Evolutionary conservation across 2,329 filamentous ascomycete genomes (phyloP).

Genomic region (Fusarium virguliforme): DNA sequence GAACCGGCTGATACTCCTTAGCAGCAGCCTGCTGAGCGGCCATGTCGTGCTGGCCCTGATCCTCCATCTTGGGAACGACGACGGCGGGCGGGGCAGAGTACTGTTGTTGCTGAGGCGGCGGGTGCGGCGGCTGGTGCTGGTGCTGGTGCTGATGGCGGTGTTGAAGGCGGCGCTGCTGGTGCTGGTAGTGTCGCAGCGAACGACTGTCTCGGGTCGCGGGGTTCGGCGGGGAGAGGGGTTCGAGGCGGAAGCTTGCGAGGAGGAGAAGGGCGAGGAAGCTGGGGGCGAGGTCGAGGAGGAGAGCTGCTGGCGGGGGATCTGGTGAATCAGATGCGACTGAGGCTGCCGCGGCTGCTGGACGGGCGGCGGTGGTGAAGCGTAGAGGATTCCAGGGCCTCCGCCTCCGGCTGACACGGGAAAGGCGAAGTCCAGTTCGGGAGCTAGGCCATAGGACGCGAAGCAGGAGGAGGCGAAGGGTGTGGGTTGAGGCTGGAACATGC

Average conservation of each 20-base stretch:
- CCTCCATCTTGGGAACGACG: slow-evolving; percentile 54
- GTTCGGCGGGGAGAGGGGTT: slow-evolving; percentile 40
- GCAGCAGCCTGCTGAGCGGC: slow-evolving; percentile 74
- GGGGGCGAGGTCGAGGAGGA: slow-evolving; percentile 35
- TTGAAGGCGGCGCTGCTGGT: slow-evolving; percentile 41
- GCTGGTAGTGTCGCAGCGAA: slow-evolving; percentile 37
- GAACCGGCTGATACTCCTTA: slow-evolving; percentile 71
- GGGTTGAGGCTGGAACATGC: slow-evolving; percentile 71
- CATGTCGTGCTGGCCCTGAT: slow-evolving; percentile 61
- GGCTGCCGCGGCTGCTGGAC: slow-evolving; percentile 26
- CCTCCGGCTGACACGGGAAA: slow-evolving; percentile 49
- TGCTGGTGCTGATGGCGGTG: slow-evolving; percentile 39
- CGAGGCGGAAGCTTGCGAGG: slow-evolving; percentile 40
- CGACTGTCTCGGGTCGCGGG: slow-evolving; percentile 23
- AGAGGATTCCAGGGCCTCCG: slow-evolving; percentile 45
- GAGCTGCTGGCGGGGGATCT: slow-evolving; percentile 37
- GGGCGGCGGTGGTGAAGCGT: slow-evolving; percentile 36
- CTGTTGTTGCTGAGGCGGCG: slow-evolving; percentile 27
- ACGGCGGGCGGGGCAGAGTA: slow-evolving; percentile 26
- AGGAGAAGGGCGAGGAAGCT: slow-evolving; percentile 40
- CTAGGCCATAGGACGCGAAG: slow-evolving; percentile 61
- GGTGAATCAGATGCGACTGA: slow-evolving; percentile 34
- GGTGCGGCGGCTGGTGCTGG: slow-evolving; percentile 29
- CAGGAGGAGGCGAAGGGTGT: slow-evolving; percentile 65
- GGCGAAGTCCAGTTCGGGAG: slow-evolving; percentile 50